phyloP scores from a whole-genome alignment of 2,329 filamentous ascomycete genomes.

The Fusarium succisae region DNA sequence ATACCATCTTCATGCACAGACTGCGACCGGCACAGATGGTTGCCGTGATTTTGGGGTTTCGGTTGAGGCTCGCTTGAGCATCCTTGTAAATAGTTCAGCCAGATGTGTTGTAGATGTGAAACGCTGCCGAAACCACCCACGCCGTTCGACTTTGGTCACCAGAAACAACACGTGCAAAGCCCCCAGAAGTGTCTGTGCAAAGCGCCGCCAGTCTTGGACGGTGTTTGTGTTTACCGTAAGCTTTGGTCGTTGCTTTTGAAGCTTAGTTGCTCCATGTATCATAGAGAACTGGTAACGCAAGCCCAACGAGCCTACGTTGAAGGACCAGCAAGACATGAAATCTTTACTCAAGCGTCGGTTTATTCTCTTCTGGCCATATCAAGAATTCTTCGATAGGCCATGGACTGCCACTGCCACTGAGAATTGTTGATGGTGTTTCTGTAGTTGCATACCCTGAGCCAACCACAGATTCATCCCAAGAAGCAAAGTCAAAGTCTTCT shows the following conservation, averaged over 20 bases:
- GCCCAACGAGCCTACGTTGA: not conserved
- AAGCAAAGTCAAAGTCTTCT: constrained; percentile 24
- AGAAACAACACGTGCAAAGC: not conserved
- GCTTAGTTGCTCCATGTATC: not conserved
- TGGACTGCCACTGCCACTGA: constrained; percentile 22
- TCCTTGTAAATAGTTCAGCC: constrained; percentile 29
- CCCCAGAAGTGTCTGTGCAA: not conserved
- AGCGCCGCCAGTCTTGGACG: not conserved
- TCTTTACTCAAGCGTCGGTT: not conserved
- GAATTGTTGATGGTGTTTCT: constrained; percentile 11
- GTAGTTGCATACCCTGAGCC: constrained; percentile 7
- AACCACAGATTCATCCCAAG: constrained; percentile 27
- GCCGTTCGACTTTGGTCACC: constrained; percentile 18
- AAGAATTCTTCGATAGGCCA: constrained; percentile 40
- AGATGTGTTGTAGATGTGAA: constrained; percentile 33
- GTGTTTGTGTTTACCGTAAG: not conserved
- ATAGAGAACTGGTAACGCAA: not conserved
- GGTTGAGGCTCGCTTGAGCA: constrained; percentile 30
- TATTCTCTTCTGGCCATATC: constrained; percentile 30
- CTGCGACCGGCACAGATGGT: constrained; percentile 22
- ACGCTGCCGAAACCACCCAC: constrained; percentile 38
- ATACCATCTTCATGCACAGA: not conserved
- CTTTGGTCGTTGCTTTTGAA: not conserved
- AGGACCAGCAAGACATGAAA: not conserved
- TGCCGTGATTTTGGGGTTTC: constrained; percentile 32